These are phyloP conservation scores for Penicillium crystallinum DNA, from an alignment of 495 filamentous ascomycete genomes.

Conservation along the genomic window DNA sequence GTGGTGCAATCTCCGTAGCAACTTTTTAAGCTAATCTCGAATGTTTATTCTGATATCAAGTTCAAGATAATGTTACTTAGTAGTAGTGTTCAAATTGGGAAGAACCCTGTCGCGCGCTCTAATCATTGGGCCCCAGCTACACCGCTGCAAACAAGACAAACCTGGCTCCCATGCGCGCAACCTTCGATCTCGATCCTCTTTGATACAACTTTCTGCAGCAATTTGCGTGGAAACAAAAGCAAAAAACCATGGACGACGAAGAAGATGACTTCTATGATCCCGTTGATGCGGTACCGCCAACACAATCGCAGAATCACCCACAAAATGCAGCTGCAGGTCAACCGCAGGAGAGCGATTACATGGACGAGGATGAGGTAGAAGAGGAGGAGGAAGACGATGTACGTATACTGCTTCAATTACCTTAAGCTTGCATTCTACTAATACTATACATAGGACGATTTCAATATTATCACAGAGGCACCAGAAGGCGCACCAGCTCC, in stretches of 20 bases:
- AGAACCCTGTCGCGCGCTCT: too few relatives aligned
- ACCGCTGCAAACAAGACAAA: constrained; percentile 36
- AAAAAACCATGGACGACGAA: constrained; percentile 43
- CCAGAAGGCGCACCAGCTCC: constrained; percentile 65
- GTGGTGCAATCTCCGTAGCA: too few relatives aligned
- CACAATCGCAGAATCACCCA: constrained; percentile 22
- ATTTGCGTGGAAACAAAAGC: constrained; percentile 8
- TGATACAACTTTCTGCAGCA: constrained; percentile 11
- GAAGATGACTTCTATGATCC: constrained; percentile 54
- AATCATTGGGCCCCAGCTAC: not conserved
- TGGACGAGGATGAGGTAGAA: constrained; percentile 66
- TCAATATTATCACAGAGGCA: constrained; percentile 93
- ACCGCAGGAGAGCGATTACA: constrained; percentile 52
- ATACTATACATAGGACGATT: constrained; percentile 54
- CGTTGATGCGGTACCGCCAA: constrained; percentile 35
- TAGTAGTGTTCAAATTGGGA: too few relatives aligned
- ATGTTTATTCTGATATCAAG: too few relatives aligned
- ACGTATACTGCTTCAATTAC: constrained; percentile 25
- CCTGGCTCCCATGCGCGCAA: constrained; percentile 18
- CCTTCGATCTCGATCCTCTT: constrained; percentile 17
- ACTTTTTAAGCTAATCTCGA: too few relatives aligned
- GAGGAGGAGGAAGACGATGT: constrained; percentile 63
- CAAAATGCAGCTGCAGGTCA: constrained; percentile 17
- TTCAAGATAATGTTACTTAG: too few relatives aligned
- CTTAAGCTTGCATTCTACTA: not conserved